Percentiles rank a stretch among this genome's conserved stretches.
Conservation (phyloP, 1,139 yeast species). For the Nakaseomyces sp. region DNA sequence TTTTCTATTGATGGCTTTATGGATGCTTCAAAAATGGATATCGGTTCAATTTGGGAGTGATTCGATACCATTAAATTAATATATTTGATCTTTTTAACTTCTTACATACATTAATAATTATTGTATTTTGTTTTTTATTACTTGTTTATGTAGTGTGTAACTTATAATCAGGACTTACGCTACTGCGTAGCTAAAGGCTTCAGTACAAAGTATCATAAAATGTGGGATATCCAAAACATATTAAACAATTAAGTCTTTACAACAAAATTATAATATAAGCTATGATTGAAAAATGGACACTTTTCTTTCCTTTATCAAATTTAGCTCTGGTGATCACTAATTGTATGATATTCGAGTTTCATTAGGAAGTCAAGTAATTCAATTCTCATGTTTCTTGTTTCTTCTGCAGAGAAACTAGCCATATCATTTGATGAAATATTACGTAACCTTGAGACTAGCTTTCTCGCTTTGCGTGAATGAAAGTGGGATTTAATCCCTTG, state of each 20-base stretch:
- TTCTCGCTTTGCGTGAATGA: slow-evolving; percentile 20
- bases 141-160: not conserved
- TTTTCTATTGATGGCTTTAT: slow-evolving; percentile 20
- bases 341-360: slow-evolving; percentile 17
- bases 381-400: slow-evolving; percentile 20
- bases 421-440: slow-evolving; percentile 15
- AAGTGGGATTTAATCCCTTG: slow-evolving; percentile 16
- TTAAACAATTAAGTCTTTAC: too few species aligned
- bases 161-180: not conserved
- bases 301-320: too few species aligned
- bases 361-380: slow-evolving; percentile 23
- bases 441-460: slow-evolving; percentile 16
- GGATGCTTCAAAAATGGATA: slow-evolving; percentile 17
- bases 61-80: not conserved
- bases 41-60: slow-evolving; percentile 18
- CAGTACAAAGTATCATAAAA: too few species aligned
- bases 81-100: not conserved
- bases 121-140: too few species aligned
- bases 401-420: slow-evolving; percentile 15
- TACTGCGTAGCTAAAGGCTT: too few species aligned
- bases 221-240: too few species aligned
- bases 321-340: not conserved
- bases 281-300: too few species aligned
- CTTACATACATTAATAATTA: not conserved
- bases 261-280: too few species aligned